A percentile compares a stretch with the other conserved stretches of the same genome.
Conservation (phyloP, 2,329 filamentous ascomycete species). For the Hymenoscyphus scutula region DNA sequence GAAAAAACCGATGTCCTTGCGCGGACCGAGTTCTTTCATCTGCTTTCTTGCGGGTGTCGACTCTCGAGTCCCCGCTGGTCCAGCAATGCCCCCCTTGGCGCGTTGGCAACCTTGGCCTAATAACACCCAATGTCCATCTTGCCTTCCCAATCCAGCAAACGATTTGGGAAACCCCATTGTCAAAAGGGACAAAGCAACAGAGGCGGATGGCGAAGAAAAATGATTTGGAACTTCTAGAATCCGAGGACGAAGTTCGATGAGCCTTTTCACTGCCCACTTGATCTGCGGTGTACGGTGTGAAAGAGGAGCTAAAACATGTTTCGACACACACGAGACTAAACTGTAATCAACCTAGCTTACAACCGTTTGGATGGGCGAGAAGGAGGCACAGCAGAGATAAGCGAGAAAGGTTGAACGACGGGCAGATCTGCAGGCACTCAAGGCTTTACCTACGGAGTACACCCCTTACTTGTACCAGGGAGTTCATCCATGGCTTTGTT, state of each 20-base stretch:
- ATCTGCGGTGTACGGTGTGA: too few relatives aligned
- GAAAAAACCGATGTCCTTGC: not conserved
- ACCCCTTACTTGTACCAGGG: too few relatives aligned
- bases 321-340: not conserved
- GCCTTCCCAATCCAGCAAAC: not conserved
- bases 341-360: constrained; percentile 1
- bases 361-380: too few relatives aligned
- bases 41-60: not conserved
- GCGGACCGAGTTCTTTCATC: constrained; percentile 1
- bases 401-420: constrained; percentile 9
- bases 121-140: not conserved
- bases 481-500: too few relatives aligned
- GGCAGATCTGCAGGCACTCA: constrained; percentile 8
- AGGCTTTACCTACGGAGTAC: too few relatives aligned
- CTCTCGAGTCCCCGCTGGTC: not conserved
- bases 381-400: constrained; percentile 3
- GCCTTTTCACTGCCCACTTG: constrained; percentile 3
- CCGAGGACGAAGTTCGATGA: too few relatives aligned
- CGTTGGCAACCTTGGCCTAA: not conserved
- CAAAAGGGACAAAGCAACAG: not conserved
- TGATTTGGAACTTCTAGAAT: not conserved
- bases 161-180: not conserved
- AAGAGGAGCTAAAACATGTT: constrained; percentile 7
- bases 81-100: constrained; percentile 10
- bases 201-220: not conserved